Conservation (phyloP, 2,329 filamentous ascomycete genomes). For the Fusarium brachygibbosum region DNA sequence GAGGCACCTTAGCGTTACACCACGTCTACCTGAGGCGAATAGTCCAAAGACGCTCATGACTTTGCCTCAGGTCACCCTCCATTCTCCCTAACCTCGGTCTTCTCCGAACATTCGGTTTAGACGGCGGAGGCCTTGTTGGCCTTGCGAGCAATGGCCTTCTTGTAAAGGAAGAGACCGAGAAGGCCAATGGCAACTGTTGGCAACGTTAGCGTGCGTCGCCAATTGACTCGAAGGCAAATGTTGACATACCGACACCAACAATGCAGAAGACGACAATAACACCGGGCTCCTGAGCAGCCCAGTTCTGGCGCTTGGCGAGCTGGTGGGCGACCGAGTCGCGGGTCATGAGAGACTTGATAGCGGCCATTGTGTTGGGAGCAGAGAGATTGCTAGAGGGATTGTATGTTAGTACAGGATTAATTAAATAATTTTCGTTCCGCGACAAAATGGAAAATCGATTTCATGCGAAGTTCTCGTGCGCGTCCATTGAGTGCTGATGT, state of each 20-base stretch:
- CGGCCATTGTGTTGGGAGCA: slow-evolving; percentile 57
- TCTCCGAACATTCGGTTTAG: slow-evolving; percentile 33
- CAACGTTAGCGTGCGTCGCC: slow-evolving; percentile 31
- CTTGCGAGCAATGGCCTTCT: slow-evolving; percentile 52
- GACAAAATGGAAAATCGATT: not conserved
- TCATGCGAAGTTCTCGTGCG: slow-evolving; percentile 5
- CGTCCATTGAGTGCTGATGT: slow-evolving; percentile 25
- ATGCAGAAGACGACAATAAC: slow-evolving; percentile 61
- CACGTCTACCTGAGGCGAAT: slow-evolving; percentile 39
- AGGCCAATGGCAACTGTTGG: slow-evolving; percentile 53
- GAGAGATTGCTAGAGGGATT: slow-evolving; percentile 48
- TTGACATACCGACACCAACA: slow-evolving; percentile 56
- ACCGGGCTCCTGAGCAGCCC: slow-evolving; percentile 56
- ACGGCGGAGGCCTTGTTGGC: slow-evolving; percentile 51
- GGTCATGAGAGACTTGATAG: slow-evolving; percentile 56
- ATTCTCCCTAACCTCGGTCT: slow-evolving; percentile 34
- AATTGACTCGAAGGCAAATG: not conserved
- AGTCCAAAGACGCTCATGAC: slow-evolving; percentile 38
- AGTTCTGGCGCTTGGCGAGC: slow-evolving; percentile 59
- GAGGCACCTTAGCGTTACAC: slow-evolving; percentile 48
- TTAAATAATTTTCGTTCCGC: not conserved
- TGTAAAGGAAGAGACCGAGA: slow-evolving; percentile 51
- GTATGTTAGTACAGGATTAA: slow-evolving; percentile 16
- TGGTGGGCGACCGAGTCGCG: slow-evolving; percentile 56
- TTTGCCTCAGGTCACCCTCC: slow-evolving; percentile 45